Evolutionary conservation across 1,139 yeast species (phyloP), one percentile per base, ranked within the genome.

Genomic region (Citeromyces siamensis): DNA sequence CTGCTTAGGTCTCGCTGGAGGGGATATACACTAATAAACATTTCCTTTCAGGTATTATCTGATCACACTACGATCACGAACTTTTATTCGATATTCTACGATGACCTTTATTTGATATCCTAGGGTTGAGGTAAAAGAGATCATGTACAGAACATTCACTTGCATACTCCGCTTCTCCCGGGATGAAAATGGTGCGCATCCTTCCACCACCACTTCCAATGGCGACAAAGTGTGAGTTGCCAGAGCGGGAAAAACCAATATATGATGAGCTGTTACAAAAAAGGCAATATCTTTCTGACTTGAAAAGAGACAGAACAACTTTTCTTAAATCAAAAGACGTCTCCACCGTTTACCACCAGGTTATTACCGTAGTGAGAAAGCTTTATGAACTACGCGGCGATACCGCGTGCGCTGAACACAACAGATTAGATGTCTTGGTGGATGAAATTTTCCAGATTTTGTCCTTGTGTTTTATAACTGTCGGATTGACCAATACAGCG

Each of bases 361-460:
- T 76, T 39, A 58, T 76, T 42, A 55, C 61, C 21, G 52, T 62
- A 32, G 66, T 74, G 18, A 70, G 73, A 45, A 70, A 69, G 39
- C 54, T 77, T 41, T 65, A 68, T 41, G 49, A 34, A n/a, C 44
- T 33, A 21, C 40, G 35, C 23, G 33, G 35, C n/a, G 19, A 35
- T 4, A 19, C 31, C 5, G n/a, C n/a, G n/a, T n/a, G n/a, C n/a
- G 37, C 36, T 7, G 36, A 35, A 17, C 50, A 52, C 8, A 53
- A 53, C 38, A 49, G 50, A 43, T 81, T 81, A 16, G 95, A 85
- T 52, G 64, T 72, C 14, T 65, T 82, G n/a, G 66, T 83, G 31
- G 95, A 85, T 53, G 97, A 90, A 49, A 81, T 81, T 19, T 83
- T 90, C 66, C 95, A 88, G 55, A 62, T 90, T 37, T 61, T 88